Evolutionary conservation across 768 basidiomycete species (phyloP).

Genomic region (Austroboletus festivus): DNA sequence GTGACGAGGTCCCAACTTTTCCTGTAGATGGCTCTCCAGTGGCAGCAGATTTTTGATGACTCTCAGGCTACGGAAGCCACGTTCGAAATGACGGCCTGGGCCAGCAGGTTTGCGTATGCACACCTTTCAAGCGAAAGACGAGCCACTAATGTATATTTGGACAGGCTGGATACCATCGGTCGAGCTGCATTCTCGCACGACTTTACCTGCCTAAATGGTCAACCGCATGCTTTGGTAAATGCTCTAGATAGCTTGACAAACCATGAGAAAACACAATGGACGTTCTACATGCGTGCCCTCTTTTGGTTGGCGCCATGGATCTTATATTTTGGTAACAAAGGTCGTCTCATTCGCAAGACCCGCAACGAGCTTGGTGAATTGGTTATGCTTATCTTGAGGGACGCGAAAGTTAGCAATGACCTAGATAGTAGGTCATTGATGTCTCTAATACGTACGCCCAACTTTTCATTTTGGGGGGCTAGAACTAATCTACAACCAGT

Average conservation of each 20-base stretch:
- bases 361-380: conserved; percentile 53
- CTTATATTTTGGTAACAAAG: conserved; percentile 54
- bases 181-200: conserved; percentile 64
- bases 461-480: neutral
- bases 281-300: conserved; percentile 62
- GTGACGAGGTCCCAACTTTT: conserved; percentile 3
- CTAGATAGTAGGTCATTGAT: conserved; percentile 46
- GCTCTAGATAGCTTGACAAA: conserved; percentile 60
- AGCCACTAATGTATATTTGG: neutral
- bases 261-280: conserved; percentile 51
- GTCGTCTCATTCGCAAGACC: conserved; percentile 52
- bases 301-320: conserved; percentile 61
- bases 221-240: conserved; percentile 46
- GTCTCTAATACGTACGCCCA: conserved; percentile 49
- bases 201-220: conserved; percentile 53
- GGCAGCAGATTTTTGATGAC: conserved; percentile 45
- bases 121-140: neutral
- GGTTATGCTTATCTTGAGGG: conserved; percentile 50
- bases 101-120: conserved; percentile 57
- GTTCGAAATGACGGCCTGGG: conserved; percentile 58
- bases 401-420: conserved; percentile 47
- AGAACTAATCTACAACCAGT: conserved; percentile 25
- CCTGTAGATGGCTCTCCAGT: conserved; percentile 44
- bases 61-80: conserved; percentile 38
- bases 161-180: conserved; percentile 56